phyloP scores from a whole-genome alignment of 306 rosid species.

The Senna tora region DNA sequence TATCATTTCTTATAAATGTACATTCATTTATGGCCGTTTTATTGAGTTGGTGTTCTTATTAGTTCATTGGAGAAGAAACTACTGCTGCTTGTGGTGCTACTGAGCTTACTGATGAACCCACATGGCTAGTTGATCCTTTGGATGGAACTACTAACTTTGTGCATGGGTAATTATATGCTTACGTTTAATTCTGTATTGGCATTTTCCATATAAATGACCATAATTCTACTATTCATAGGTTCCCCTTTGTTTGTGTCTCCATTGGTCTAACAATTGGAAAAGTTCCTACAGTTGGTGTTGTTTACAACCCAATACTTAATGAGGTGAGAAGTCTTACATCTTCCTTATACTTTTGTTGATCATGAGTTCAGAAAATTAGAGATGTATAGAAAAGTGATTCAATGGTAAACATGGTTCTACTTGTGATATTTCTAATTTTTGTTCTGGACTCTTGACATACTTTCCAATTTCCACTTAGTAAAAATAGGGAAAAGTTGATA shows the following conservation, averaged over 20 bases:
- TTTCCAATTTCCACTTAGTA: neutral
- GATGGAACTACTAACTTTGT: slow-evolving; percentile 95
- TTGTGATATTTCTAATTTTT: neutral
- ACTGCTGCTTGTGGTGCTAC: slow-evolving; percentile 73
- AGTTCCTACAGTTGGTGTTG: slow-evolving; percentile 84
- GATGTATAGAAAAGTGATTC: neutral
- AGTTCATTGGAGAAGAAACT: slow-evolving; percentile 95
- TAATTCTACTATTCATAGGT: slow-evolving; percentile 47
- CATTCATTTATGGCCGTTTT: slow-evolving; percentile 1
- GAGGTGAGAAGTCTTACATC: slow-evolving; percentile 60
- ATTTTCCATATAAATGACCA: slow-evolving; percentile 21
- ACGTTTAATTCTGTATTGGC: slow-evolving; percentile 15
- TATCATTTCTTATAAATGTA: neutral
- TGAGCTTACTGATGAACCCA: slow-evolving; percentile 78
- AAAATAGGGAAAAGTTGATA: neutral
- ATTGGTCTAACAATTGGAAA: slow-evolving; percentile 79
- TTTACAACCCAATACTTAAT: slow-evolving; percentile 79
- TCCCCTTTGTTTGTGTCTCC: slow-evolving; percentile 85
- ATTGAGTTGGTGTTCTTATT: slow-evolving; percentile 30
- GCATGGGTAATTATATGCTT: slow-evolving; percentile 64
- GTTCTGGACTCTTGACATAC: neutral
- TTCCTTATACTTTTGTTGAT: neutral
- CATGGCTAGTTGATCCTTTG: slow-evolving; percentile 92
- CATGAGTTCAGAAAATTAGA: neutral
- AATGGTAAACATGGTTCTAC: slow-evolving; percentile 3